Evolutionary conservation across 352 stramenopile genomes (phyloP), one percentile per base, ranked within the genome.

Genomic region (Achlya hypogyna): DNA sequence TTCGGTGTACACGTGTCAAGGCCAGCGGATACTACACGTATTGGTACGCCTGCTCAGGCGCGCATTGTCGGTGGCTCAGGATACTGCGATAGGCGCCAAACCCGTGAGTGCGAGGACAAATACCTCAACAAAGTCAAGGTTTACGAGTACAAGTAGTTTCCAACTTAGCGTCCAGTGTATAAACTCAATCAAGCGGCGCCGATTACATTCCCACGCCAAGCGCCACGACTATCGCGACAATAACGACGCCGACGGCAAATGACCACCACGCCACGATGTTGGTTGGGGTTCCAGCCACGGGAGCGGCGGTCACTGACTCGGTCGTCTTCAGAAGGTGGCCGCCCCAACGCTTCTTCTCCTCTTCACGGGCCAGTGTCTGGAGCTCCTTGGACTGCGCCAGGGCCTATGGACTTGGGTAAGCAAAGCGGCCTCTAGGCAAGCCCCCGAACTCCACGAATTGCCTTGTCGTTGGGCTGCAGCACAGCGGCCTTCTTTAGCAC

Each of bases 1-100:
- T 91, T 59, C 81, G 81, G 16, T 92, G 81, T 73, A 92, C 83
- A 8, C 78, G 83, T 38, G 83, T 90, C 43, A 90, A 92, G 65
- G 84, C 76, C 69, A 92, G 88, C 53, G 81, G 83, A 20, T 92
- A 88, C 70, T 92, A 88, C 69, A 91, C 83, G 0, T 92, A 92
- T 65, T 92, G 84, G 81, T 84, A 63, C 22, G 65, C 29, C 1
- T n/a, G 14, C 12, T 27, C n/a, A 14, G 20, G 18, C 27, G 10
- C 20, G 31, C 14, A 40, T 2, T 5, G 29, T 4, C 23, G 40
- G 20, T 42, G n/a, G 5, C 35, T 40, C 32, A 27, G 59, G 20
- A 42, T 8, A 45, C 25, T 49, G 27, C 4, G 29, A 12, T 59
- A 86, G 78, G 78, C 78, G 79, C 32, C 59, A 78, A 14, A 69